Percentiles rank a stretch among this genome's conserved stretches.
Conservation (phyloP, 768 basidiomycete genomes). For the Leucosporidium scottii region DNA sequence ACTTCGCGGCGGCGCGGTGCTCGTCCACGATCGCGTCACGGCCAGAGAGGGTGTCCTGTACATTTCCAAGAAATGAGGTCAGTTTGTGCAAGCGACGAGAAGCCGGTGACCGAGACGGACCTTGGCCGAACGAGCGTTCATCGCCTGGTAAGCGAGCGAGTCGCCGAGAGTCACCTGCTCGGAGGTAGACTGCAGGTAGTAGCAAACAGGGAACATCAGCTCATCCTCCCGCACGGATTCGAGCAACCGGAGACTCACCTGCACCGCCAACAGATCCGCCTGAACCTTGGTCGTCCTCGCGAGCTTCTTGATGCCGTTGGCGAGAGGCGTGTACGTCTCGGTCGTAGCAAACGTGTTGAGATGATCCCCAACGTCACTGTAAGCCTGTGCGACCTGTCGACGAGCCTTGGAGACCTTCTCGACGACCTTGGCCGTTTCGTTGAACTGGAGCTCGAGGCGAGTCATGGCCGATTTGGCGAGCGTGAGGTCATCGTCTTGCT, state of each 20-base stretch:
- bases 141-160: conserved; percentile 87
- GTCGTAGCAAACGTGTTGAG: conserved; percentile 80
- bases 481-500: conserved; percentile 55
- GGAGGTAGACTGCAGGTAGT: conserved; percentile 56
- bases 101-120: conserved; percentile 32
- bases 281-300: conserved; percentile 69
- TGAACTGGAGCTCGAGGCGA: conserved; percentile 83
- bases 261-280: conserved; percentile 50
- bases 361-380: conserved; percentile 89
- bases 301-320: conserved; percentile 72
- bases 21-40: conserved; percentile 88
- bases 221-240: background rate
- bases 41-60: conserved; percentile 70
- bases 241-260: conserved; percentile 42
- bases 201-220: conserved; percentile 1
- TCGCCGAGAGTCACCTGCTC: conserved; percentile 96
- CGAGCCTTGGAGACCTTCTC: conserved; percentile 74
- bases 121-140: conserved; percentile 94
- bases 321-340: conserved; percentile 77
- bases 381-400: conserved; percentile 60
- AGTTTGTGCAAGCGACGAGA: background rate
- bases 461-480: conserved; percentile 84
- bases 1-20: conserved; percentile 85
- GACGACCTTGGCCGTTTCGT: conserved; percentile 82
- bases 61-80: background rate